Evolutionary conservation across 371 early-diverging fungal genomes (phyloP).

Genomic region (Chytridiales sp.): DNA sequence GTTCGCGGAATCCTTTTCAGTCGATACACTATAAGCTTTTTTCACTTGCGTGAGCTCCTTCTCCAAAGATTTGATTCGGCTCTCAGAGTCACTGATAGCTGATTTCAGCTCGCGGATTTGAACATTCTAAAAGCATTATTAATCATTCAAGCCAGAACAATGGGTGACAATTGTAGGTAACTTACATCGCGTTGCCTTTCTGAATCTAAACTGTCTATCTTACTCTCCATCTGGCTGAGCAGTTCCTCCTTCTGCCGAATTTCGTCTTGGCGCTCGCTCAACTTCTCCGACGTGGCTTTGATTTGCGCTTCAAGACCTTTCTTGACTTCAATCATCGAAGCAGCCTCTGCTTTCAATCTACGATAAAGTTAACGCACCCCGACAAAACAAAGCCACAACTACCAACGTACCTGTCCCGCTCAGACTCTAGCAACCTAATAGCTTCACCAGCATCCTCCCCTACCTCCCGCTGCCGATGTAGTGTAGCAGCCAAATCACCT

Average conservation of each 20-base stretch:
- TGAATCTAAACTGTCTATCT: background rate
- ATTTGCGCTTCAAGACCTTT: too few relatives aligned
- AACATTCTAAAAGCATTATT: too few relatives aligned
- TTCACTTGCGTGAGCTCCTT: conserved; percentile 19
- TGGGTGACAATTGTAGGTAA: background rate
- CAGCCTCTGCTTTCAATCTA: background rate
- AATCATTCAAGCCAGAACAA: background rate
- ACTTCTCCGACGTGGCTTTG: too few relatives aligned
- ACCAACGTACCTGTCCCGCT: conserved; percentile 25
- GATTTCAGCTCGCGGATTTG: conserved; percentile 17
- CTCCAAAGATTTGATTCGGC: conserved; percentile 3
- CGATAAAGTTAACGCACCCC: background rate
- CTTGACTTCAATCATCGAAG: too few relatives aligned
- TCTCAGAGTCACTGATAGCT: conserved; percentile 17
- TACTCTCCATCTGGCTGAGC: too few relatives aligned
- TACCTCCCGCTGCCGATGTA: conserved; percentile 31
- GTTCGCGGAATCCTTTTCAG: conserved; percentile 31
- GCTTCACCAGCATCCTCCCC: conserved; percentile 18
- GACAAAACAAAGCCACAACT: background rate
- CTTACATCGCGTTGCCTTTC: background rate
- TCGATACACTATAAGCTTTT: conserved; percentile 14
- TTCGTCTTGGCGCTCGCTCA: conserved; percentile 1
- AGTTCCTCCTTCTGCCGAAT: conserved; percentile 11
- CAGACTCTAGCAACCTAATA: conserved; percentile 27
- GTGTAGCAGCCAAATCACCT: conserved; percentile 33